Conservation (phyloP, 768 basidiomycete species). For the Boletus edulis region DNA sequence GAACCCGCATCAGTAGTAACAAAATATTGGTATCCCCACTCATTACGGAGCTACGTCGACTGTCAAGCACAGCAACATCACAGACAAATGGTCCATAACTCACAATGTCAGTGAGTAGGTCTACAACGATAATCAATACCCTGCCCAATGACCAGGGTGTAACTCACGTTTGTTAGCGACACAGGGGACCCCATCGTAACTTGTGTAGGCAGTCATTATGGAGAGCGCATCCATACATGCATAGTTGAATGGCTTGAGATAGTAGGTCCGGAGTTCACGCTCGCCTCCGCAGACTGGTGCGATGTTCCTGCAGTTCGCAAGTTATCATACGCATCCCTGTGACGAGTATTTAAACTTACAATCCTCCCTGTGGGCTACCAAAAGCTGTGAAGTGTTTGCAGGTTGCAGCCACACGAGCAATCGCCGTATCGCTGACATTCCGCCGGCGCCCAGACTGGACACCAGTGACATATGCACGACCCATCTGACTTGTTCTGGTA, state of each 20-base stretch:
- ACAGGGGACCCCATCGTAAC: conserved; percentile 65
- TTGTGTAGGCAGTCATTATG: conserved; percentile 72
- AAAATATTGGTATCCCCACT: conserved; percentile 49
- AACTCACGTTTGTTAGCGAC: conserved; percentile 52
- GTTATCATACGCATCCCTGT: neutral
- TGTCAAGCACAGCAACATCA: neutral
- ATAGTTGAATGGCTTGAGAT: conserved; percentile 59
- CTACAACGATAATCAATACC: conserved; percentile 5
- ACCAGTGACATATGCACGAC: conserved; percentile 59
- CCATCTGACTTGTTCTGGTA: conserved; percentile 52
- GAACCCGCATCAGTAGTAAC: conserved; percentile 65
- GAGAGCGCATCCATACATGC: conserved; percentile 58
- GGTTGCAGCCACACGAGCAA: conserved; percentile 61
- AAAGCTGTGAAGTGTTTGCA: conserved; percentile 77
- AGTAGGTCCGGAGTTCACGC: conserved; percentile 59
- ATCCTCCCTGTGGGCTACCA: conserved; percentile 64
- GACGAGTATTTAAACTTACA: conserved; percentile 40
- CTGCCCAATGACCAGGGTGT: neutral
- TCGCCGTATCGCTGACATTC: conserved; percentile 53
- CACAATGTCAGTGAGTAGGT: conserved; percentile 19
- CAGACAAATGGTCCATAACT: neutral
- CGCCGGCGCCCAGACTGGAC: conserved; percentile 56
- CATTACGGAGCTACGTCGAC: conserved; percentile 49
- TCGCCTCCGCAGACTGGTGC: conserved; percentile 68
- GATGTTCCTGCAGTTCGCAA: conserved; percentile 43